Evolutionary conservation across 1,284 basidiomycete genomes (phyloP), one percentile per base, ranked within the genome.

Genomic region (Leccinum fuscescens): DNA sequence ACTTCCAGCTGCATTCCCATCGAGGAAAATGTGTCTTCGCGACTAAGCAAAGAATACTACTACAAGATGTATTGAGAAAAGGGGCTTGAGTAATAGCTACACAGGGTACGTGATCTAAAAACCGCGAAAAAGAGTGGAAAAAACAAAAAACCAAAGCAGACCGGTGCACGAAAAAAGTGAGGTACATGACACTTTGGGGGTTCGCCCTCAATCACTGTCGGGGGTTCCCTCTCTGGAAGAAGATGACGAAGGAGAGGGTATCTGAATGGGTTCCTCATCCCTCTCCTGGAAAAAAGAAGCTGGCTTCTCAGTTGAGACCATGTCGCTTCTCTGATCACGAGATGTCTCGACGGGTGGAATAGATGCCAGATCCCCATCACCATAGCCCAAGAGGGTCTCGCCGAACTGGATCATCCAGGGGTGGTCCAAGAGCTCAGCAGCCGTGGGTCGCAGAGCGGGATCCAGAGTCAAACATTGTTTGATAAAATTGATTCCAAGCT

Each of bases 401-500:
- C 86, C 83, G 75, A 93, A 88, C 57, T 89, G 86, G 48, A 89
- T 77, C 79, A 99, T 93, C 97, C 97, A 99, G 15, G 88, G 84
- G 74, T 99, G 94, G 54, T 89, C 82, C 76, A 96, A 84, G 24
- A 99, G 82, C 72, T 98, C 94, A 9, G 80, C 76, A 0, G 97
- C 95, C 5, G 89, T 87, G 0, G 97, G 96, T 50, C 97, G 85
- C 62, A 84, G 78, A 70, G 89, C 80, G 0, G 96, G 89, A 69
- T 98, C 94, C 60, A 99, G 92, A 9, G 85, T 93, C 35, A 99
- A 79, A 74, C 96, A 98, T 69, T 90, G 86, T 60, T 93, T 89
- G 74, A 98, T 94, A 74, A 99, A 99, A 74, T 90, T 90, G 72
- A 98, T 96, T 29, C 97, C 97, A 52, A 91, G 74, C 46, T 90